These are phyloP conservation scores for Barnettozyma salicaria DNA, from an alignment of 805 yeast species.

Conservation along the genomic window DNA sequence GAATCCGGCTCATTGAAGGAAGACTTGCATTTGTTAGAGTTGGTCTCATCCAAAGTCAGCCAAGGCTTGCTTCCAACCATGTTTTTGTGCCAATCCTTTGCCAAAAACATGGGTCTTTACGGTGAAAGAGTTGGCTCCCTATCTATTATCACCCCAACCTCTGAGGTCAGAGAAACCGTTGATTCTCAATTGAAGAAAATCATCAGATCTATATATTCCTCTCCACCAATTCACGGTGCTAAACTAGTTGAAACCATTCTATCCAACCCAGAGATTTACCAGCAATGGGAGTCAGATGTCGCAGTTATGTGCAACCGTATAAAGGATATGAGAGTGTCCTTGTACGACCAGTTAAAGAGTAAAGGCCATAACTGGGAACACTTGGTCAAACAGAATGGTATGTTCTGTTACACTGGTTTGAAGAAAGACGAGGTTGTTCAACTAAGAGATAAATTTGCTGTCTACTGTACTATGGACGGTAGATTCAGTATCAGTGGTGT, in stretches of 20 bases:
- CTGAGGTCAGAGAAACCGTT: conserved; percentile 43
- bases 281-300: conserved; percentile 80
- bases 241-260: conserved; percentile 78
- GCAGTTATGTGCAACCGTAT: conserved; percentile 73
- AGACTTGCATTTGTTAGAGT: conserved; percentile 56
- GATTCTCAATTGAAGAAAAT: conserved; percentile 80
- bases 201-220: conserved; percentile 82
- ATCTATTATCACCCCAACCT: conserved; percentile 51
- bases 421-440: conserved; percentile 60
- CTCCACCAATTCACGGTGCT: conserved; percentile 94
- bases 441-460: conserved; percentile 64
- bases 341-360: conserved; percentile 54
- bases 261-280: conserved; percentile 48
- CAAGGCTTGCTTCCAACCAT: conserved; percentile 43
- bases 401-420: conserved; percentile 93
- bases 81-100: conserved; percentile 82
- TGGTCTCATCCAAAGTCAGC: conserved; percentile 36
- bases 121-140: conserved; percentile 93
- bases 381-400: conserved; percentile 84
- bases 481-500: conserved; percentile 89
- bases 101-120: conserved; percentile 91
- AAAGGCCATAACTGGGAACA: conserved; percentile 75
- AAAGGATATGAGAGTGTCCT: conserved; percentile 58
- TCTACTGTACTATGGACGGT: conserved; percentile 86
- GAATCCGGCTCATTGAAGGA: conserved; percentile 76